Percentiles rank a stretch among this genome's conserved stretches.
phyloP scores from a whole-genome alignment of 371 early-diverging fungal genomes.

The Spraguea lophii region DNA sequence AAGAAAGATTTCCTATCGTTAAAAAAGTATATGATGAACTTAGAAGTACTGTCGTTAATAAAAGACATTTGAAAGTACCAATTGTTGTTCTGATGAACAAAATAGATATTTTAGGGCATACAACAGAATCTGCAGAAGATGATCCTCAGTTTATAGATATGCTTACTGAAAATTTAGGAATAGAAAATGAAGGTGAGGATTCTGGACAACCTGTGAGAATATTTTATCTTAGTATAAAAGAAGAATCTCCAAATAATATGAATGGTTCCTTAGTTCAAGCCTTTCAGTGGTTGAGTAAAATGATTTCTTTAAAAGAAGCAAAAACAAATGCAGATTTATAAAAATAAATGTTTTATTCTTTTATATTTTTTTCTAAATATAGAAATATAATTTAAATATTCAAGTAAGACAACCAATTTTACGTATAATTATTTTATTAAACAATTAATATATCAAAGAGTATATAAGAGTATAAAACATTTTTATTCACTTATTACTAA shows the following conservation, averaged over 20 bases:
- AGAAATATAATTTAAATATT: too few species aligned
- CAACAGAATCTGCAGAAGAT: conserved; percentile 11
- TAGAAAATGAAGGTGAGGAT: conserved; percentile 25
- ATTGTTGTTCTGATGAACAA: conserved; percentile 47
- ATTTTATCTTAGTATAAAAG: conserved; percentile 35
- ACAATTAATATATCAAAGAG: too few species aligned
- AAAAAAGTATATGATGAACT: conserved; percentile 37
- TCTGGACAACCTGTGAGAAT: conserved; percentile 31
- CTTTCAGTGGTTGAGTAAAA: conserved; percentile 36
- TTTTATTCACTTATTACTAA: too few species aligned
- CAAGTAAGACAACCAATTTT: too few species aligned
- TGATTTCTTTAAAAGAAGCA: conserved; percentile 11
- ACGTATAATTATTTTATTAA: too few species aligned
- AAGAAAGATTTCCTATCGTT: conserved; percentile 37
- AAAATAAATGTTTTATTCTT: not conserved
- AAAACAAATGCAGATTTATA: too few species aligned
- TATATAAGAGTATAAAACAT: too few species aligned
- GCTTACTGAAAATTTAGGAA: conserved; percentile 24
- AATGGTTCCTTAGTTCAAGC: conserved; percentile 26
- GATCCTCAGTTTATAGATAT: conserved; percentile 22
- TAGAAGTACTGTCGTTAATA: conserved; percentile 17
- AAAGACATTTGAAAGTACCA: conserved; percentile 24
- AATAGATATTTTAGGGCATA: conserved; percentile 36
- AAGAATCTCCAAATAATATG: conserved; percentile 24
- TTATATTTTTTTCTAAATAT: not conserved